Percentiles rank a stretch among this genome's conserved stretches.
phyloP scores from a whole-genome alignment of 2,329 filamentous ascomycete genomes.

The Herpotrichia juniperi region DNA sequence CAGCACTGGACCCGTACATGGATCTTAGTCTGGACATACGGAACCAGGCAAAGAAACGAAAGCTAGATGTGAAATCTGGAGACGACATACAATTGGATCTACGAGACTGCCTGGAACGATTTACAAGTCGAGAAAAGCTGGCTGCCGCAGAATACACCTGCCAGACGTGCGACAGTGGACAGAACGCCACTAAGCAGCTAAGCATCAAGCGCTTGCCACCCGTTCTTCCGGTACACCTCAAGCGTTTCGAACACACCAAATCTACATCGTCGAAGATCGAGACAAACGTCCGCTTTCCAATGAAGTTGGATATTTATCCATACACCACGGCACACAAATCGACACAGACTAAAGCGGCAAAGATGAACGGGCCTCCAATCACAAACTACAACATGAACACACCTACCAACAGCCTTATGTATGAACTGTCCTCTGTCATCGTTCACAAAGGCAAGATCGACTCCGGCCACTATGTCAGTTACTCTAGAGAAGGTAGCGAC shows the following conservation, averaged over 20 bases:
- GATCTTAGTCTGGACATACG: constrained; percentile 91
- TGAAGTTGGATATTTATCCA: constrained; percentile 87
- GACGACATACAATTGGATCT: constrained; percentile 49
- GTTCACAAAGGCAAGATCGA: constrained; percentile 94
- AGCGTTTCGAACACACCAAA: constrained; percentile 81
- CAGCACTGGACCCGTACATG: constrained; percentile 85
- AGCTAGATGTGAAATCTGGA: constrained; percentile 47
- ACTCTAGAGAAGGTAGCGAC: constrained; percentile 80
- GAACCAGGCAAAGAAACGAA: constrained; percentile 70
- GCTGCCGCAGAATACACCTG: constrained; percentile 82
- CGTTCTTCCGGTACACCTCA: constrained; percentile 89
- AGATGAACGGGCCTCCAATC: constrained; percentile 45
- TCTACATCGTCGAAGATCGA: constrained; percentile 84
- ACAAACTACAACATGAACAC: constrained; percentile 41
- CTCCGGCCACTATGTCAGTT: constrained; percentile 91
- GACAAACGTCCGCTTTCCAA: constrained; percentile 81
- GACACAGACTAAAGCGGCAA: constrained; percentile 30
- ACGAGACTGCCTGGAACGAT: constrained; percentile 77
- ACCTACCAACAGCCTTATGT: constrained; percentile 66
- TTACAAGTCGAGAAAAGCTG: constrained; percentile 80
- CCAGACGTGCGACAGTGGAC: constrained; percentile 73
- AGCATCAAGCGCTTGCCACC: constrained; percentile 85
- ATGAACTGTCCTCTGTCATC: constrained; percentile 87
- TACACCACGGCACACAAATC: constrained; percentile 72
- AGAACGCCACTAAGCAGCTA: constrained; percentile 83